phyloP scores from a whole-genome alignment of 805 yeast genomes.

The Myxozyma lipomycoides region DNA sequence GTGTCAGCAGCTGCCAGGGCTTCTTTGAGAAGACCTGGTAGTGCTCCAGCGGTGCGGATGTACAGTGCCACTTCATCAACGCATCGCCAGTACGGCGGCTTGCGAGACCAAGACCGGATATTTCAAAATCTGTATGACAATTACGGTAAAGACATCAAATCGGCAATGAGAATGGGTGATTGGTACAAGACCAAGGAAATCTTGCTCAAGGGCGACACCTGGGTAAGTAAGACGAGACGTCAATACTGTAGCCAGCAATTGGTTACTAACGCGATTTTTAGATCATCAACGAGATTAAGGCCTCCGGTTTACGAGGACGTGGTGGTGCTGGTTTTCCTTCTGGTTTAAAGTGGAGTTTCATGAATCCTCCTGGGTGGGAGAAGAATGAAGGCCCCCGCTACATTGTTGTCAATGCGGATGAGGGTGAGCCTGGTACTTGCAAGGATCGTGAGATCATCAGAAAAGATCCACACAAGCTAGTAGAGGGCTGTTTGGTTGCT shows the following conservation, averaged over 20 bases:
- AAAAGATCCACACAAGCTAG: conserved; percentile 86
- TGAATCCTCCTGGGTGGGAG: conserved; percentile 96
- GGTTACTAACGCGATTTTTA: neutral
- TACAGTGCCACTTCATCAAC: conserved; percentile 44
- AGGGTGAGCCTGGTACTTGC: conserved; percentile 94
- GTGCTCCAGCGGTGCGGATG: neutral
- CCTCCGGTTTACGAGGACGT: conserved; percentile 82
- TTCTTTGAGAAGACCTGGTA: neutral
- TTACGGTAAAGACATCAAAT: conserved; percentile 70
- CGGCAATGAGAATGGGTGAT: conserved; percentile 77
- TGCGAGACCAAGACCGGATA: conserved; percentile 78
- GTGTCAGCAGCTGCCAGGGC: neutral
- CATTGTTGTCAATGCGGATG: conserved; percentile 86
- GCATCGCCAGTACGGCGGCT: conserved; percentile 60
- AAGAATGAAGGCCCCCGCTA: conserved; percentile 79
- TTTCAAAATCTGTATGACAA: conserved; percentile 77
- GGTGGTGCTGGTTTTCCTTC: conserved; percentile 95
- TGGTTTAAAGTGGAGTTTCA: conserved; percentile 86
- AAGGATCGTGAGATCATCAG: conserved; percentile 88
- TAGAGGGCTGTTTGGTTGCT: conserved; percentile 86
- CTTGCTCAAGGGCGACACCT: conserved; percentile 73
- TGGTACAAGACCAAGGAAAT: conserved; percentile 91
- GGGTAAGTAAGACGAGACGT: too few relatives aligned
- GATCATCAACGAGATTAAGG: conserved; percentile 79
- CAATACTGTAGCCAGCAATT: too few relatives aligned